Evolutionary conservation across 192 early-diverging fungal species (phyloP).

Genomic region (Linnemannia zychae): DNA sequence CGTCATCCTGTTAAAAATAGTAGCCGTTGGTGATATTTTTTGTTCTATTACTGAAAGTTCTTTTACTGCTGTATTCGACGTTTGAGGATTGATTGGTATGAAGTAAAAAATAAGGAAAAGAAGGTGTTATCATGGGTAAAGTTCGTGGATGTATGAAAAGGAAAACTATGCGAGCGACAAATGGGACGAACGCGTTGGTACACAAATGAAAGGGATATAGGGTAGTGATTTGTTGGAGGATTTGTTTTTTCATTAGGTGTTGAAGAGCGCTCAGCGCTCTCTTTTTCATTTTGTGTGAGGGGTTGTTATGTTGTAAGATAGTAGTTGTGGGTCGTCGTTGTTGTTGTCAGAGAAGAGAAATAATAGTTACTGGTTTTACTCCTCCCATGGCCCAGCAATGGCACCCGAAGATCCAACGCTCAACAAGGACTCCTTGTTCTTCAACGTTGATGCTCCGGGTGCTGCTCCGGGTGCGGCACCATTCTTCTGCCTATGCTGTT

Average conservation of each 20-base stretch:
- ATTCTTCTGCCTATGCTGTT: constrained; percentile 22
- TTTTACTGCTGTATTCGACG: no score
- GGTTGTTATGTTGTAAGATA: constrained; percentile 2
- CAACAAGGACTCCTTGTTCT: constrained; percentile 26
- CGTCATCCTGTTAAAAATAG: no score
- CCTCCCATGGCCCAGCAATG: constrained; percentile 54
- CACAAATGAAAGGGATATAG: neutral
- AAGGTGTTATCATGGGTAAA: neutral
- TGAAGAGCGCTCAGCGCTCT: neutral
- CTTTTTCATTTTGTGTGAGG: neutral
- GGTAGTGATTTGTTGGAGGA: neutral
- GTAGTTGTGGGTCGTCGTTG: neutral
- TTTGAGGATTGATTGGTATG: neutral
- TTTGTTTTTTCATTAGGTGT: constrained; percentile 17
- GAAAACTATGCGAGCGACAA: neutral
- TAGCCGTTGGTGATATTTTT: no score
- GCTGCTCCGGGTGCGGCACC: neutral
- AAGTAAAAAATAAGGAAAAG: neutral
- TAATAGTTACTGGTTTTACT: constrained; percentile 9
- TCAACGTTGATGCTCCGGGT: neutral
- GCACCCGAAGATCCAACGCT: constrained; percentile 17
- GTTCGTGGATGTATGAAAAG: neutral
- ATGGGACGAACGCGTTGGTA: no score
- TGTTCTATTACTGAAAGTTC: no score
- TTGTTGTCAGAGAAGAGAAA: neutral